Evolutionary conservation across 2,329 filamentous ascomycete genomes (phyloP), one percentile per base, ranked within the genome.

Genomic region (Penicillium verrucosum): DNA sequence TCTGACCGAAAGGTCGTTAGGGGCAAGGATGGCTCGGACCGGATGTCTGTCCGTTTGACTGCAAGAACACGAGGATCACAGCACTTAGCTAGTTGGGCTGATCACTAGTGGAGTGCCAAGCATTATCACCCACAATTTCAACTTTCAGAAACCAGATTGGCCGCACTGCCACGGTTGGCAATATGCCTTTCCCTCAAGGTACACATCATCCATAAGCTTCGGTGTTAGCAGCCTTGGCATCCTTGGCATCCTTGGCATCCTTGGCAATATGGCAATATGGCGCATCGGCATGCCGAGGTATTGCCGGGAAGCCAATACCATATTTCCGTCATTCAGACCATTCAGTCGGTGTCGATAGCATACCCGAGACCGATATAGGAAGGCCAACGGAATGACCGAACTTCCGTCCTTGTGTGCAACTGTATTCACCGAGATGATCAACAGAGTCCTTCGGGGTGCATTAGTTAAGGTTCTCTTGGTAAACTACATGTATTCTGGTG

Each of bases 201-300:
- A 16, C 46, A 67, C 0, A 65, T 70, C 36, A 64, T 73, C n/a
- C 4, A 4, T 21, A 21, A 40, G 5, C 10, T 21, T 21, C 1
- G n/a, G n/a, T 4, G 8, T 37, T 37, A 9, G 8, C 36, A 38
- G 9, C n/a, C 8, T 38, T 38, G 36, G n/a, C 14, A 34, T 18
- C 18, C 18, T 18, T 18, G 18, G 18, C 18, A 18, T n/a, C n/a
- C 8, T 38, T 38, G 36, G n/a, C 14, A 34, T 18, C 18, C 18
- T 18, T 18, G 18, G n/a, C n/a, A n/a, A n/a, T n/a, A n/a, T n/a
- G n/a, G 18, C 18, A 18, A 34, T 16, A 34, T 34, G 7, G 4
- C 0, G 30, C 6, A 34, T 34, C 32, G 32, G 32, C 2, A 34
- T 34, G 6, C 32, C 32, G 32, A 16, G 12, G 16, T 6, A 14